A percentile compares a stretch with the other conserved stretches of the same genome.
These are phyloP conservation scores for Magnusiomyces paraingens DNA, from an alignment of 1,139 yeast genomes.

Conservation along the genomic window DNA sequence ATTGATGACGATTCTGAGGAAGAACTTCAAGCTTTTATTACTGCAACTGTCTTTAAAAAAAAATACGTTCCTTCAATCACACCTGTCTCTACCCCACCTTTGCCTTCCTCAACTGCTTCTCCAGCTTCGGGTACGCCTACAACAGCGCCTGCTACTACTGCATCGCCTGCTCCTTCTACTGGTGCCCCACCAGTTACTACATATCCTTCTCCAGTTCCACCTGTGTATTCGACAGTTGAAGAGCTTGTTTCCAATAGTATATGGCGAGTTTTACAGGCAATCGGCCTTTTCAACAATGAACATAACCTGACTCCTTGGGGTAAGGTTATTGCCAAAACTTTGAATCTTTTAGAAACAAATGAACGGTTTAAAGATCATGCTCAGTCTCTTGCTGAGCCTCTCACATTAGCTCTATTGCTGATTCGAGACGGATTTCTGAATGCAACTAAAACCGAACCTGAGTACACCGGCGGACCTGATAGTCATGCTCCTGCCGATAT, in stretches of 20 bases:
- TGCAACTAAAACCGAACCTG: constrained; percentile 19
- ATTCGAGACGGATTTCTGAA: constrained; percentile 26
- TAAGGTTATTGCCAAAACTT: constrained; percentile 38
- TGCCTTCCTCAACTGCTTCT: neutral
- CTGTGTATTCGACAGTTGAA: constrained; percentile 3
- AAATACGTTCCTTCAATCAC: neutral
- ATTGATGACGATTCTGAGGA: constrained; percentile 6
- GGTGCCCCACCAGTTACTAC: constrained; percentile 2
- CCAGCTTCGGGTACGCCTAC: neutral
- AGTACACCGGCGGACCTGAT: constrained; percentile 29
- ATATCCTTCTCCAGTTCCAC: constrained; percentile 1
- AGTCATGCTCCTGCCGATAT: constrained; percentile 31
- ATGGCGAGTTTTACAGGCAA: constrained; percentile 51
- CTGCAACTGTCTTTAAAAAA: constrained; percentile 11
- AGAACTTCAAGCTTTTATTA: constrained; percentile 6
- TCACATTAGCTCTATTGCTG: constrained; percentile 27
- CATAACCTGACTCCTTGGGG: constrained; percentile 52
- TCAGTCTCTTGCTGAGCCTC: constrained; percentile 26
- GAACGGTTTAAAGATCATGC: constrained; percentile 22
- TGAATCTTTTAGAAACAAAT: constrained; percentile 12
- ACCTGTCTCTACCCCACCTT: neutral
- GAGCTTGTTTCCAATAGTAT: constrained; percentile 39
- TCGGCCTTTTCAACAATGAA: constrained; percentile 46
- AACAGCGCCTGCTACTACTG: constrained; percentile 1
- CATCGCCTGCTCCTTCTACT: constrained; percentile 2